These are phyloP conservation scores for Spongospora subterranea DNA, from an alignment of 208 protist genomes.

Conservation along the genomic window DNA sequence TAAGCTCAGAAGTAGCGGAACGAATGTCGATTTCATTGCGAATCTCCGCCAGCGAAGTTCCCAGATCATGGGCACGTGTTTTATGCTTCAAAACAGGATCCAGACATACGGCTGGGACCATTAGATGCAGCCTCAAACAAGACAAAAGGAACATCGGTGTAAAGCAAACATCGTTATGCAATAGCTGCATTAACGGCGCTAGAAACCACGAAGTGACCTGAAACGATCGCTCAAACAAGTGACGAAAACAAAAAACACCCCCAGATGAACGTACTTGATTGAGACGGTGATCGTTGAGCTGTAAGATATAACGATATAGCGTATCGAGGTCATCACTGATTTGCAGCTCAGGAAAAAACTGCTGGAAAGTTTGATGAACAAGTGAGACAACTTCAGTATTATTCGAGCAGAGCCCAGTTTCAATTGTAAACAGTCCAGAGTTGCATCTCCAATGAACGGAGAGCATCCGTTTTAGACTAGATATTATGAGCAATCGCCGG, in stretches of 20 bases:
- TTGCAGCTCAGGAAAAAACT: too few relatives aligned
- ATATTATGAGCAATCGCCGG: not conserved
- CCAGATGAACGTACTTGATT: too few relatives aligned
- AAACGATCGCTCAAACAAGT: not conserved
- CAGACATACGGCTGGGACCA: not conserved
- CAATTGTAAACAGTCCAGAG: not conserved
- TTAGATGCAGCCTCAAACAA: slow-evolving; percentile 4
- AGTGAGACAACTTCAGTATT: too few relatives aligned
- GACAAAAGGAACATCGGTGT: too few relatives aligned
- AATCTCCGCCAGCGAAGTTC: not conserved
- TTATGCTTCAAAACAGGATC: slow-evolving; percentile 49
- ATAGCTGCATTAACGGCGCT: slow-evolving; percentile 14
- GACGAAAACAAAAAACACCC: not conserved
- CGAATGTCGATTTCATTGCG: not conserved
- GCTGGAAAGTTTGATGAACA: too few relatives aligned
- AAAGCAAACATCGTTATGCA: not conserved
- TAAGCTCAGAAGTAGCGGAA: too few relatives aligned
- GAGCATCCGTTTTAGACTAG: not conserved
- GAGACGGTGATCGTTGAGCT: not conserved
- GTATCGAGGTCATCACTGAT: too few relatives aligned
- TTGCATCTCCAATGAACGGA: not conserved
- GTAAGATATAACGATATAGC: not conserved
- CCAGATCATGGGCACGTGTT: not conserved
- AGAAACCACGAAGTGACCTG: not conserved
- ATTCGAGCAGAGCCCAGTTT: too few relatives aligned